Base-by-base conservation (phyloP, 2,329 filamentous ascomycete genomes). In the Fusarium heterosporum region DNA sequence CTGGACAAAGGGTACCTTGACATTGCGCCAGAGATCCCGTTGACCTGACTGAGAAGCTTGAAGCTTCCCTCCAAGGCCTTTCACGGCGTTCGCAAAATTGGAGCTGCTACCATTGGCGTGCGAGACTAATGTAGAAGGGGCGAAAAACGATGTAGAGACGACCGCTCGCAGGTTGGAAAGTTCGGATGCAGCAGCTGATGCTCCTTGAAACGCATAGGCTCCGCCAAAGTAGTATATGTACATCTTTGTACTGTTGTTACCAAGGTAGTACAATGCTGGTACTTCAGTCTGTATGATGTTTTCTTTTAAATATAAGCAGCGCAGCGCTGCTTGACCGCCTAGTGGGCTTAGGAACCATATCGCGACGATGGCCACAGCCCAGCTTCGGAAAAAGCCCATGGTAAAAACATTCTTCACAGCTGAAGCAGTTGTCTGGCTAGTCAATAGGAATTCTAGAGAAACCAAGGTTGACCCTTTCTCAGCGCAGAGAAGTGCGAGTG, bases 291-390 rank as follows among this genome's bases (percentile, higher is more conserved):
- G 17, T n/a, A 14, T 19, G 14, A 1, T 5, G 0, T 6, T 4
- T 26, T 0, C n/a, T 9, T 26, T 1, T 1, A 13, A 13, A 3
- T 1, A 0, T 1, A 64, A 10, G 0, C 52, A 64, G 0, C 61
- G 59, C 0, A 64, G 45, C 0, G 47, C 47, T 0, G 59, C 61
- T 9, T 64, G 61, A 1, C 61, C 61, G 8, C 47, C 52, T 0
- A 64, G 38, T 6, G 46, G 61, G 0, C 59, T 58, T 0, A 58
- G 41, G 7, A 36, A 38, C 61, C 52, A 64, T 8, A 45, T 0
- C 2, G 3, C 3, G 0, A 32, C 16, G 6, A 53, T 22, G 1
- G 0, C 16, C 0, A 58, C 4, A 0, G 41, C 26, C 61, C 59
- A 64, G 4, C 0, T 8, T 4, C 30, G 26, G 8, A 43, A 22